A percentile compares a stretch with the other conserved stretches of the same genome.
phyloP scores from a whole-genome alignment of 1,284 basidiomycete genomes.

The Trichosporon ovoides region DNA sequence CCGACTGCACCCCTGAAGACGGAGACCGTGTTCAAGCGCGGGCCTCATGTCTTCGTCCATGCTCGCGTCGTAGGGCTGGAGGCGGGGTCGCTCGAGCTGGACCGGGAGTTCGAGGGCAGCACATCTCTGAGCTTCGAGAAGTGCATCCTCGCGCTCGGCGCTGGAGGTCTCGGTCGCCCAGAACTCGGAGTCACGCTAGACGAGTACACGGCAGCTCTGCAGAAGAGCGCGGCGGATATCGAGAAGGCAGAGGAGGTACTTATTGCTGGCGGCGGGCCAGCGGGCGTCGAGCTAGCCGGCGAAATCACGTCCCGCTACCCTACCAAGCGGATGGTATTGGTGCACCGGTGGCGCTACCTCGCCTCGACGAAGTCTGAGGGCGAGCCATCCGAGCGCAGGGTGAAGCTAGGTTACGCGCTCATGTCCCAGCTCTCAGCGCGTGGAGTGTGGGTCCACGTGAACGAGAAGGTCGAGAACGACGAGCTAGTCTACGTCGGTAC shows the following conservation, averaged over 20 bases:
- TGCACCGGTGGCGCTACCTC: constrained; percentile 26
- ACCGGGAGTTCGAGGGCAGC: constrained; percentile 42
- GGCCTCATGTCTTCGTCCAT: constrained; percentile 32
- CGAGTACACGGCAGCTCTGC: constrained; percentile 68
- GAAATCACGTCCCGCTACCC: constrained; percentile 35
- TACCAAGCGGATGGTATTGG: constrained; percentile 26
- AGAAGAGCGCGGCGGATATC: constrained; percentile 33
- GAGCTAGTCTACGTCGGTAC: constrained; percentile 21
- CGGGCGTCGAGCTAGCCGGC: constrained; percentile 52
- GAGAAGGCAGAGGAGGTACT: constrained; percentile 36
- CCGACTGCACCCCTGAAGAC: constrained; percentile 30
- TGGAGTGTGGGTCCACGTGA: constrained; percentile 44
- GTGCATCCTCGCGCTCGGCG: constrained; percentile 41
- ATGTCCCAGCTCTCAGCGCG: constrained; percentile 33
- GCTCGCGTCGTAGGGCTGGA: constrained; percentile 41
- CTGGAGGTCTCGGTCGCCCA: constrained; percentile 58
- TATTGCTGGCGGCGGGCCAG: constrained; percentile 50
- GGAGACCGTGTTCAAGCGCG: constrained; percentile 34
- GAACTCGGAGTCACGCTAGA: constrained; percentile 86
- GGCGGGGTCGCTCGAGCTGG: constrained; percentile 35
- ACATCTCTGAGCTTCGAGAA: constrained; percentile 42
- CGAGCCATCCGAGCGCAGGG: not conserved
- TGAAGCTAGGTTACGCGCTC: constrained; percentile 25
- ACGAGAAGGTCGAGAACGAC: constrained; percentile 30
- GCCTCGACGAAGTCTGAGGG: constrained; percentile 5